Evolutionary conservation across 75 land plant genomes (phyloP), one percentile per base, ranked within the genome.

Genomic region (Azolla pinnata): DNA sequence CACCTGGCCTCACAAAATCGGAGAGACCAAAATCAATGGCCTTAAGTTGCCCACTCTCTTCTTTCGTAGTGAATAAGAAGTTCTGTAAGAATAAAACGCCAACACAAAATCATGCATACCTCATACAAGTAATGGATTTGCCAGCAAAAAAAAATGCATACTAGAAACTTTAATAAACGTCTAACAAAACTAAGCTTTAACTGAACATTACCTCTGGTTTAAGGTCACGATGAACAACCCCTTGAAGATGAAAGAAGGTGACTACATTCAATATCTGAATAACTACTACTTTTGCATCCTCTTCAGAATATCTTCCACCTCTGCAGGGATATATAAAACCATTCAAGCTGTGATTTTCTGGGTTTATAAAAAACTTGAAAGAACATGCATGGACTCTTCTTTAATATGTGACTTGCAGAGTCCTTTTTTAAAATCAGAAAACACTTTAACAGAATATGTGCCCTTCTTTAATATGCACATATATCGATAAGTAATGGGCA

Each of bases 161-260:
- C 40, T 5, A 5, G 5, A 35, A 5, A 35, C 12, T 5, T 38
- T n/a, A 1, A 24, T n/a, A n/a, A n/a, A n/a, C n/a, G n/a, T n/a
- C n/a, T n/a, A n/a, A n/a, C n/a, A n/a, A n/a, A n/a, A n/a, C n/a
- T n/a, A n/a, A n/a, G n/a, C n/a, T n/a, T n/a, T n/a, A n/a, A n/a
- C n/a, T n/a, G n/a, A n/a, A n/a, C n/a, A n/a, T n/a, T 52, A 90
- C 96, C 96, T 90, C 96, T 56, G 96, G 96, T 67, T 90, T 90
- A 10, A 87, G 89, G 64, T 90, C 92, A 16, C 97, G 80, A 51
- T 90, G 97, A 60, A 90, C 97, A 54, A 90, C 96, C 47, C 96
- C 96, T 54, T 90, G 96, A 29, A 90, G 85, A 78, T 90, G 96
- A 61, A 87, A 90, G 71, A 87, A 90, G 12, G 92, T 66, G 54